Conservation (phyloP, 2,329 filamentous ascomycete species). For the Colletotrichum paranaense region DNA sequence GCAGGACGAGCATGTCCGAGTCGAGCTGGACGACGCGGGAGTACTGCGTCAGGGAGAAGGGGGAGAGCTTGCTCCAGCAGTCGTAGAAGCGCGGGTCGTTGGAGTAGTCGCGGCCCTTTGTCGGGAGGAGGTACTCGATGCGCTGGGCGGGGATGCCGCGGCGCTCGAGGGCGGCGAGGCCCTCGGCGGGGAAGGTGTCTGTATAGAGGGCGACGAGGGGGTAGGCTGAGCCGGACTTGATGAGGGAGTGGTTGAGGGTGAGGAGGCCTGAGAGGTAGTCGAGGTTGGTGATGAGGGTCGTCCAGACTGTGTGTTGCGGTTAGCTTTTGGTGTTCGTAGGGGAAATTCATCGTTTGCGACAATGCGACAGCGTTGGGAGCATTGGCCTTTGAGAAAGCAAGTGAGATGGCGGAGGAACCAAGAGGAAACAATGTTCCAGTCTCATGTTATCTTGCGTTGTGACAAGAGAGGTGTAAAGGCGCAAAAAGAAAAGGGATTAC, state of each 20-base stretch:
- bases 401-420: not conserved
- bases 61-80: conserved; percentile 88
- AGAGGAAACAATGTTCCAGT: not conserved
- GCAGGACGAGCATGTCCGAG: conserved; percentile 85
- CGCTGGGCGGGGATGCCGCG: conserved; percentile 77
- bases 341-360: not conserved
- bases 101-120: conserved; percentile 72
- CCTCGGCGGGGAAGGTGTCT: conserved; percentile 76
- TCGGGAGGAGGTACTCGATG: conserved; percentile 79
- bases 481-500: not conserved
- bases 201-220: conserved; percentile 88
- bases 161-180: conserved; percentile 74
- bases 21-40: conserved; percentile 85
- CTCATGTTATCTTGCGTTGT: not conserved
- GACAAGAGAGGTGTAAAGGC: not conserved
- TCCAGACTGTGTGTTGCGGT: conserved; percentile 73
- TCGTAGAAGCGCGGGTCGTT: conserved; percentile 89
- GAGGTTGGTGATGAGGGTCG: conserved; percentile 86
- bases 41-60: conserved; percentile 82
- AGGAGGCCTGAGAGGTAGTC: conserved; percentile 85
- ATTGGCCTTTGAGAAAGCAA: not conserved
- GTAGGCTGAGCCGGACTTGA: conserved; percentile 72
- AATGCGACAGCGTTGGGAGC: not conserved
- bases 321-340: not conserved
- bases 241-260: conserved; percentile 82